These are phyloP conservation scores for Obelidium mucronatum DNA, from an alignment of 192 early-diverging fungal genomes.

Conservation along the genomic window DNA sequence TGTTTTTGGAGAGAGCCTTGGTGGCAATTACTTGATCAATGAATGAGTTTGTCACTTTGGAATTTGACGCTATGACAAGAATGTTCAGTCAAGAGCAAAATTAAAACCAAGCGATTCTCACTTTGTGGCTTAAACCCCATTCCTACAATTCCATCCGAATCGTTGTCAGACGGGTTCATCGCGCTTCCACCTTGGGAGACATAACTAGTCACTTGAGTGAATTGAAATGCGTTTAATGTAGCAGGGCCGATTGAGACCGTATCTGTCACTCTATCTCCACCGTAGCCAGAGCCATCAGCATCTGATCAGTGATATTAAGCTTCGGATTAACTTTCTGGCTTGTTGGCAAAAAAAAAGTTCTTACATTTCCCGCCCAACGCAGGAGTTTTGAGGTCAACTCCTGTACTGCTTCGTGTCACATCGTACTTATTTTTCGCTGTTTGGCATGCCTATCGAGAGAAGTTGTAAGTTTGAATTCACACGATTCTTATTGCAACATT, in stretches of 20 bases:
- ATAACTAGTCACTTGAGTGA: conserved; percentile 13
- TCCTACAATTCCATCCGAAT: conserved; percentile 19
- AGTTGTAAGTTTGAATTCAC: background rate
- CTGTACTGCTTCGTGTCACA: background rate
- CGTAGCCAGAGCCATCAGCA: conserved; percentile 13
- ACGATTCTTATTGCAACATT: no score
- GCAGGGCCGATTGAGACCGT: background rate
- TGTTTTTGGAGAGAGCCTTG: background rate
- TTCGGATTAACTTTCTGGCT: no score
- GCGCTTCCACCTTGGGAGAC: background rate
- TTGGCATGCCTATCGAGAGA: background rate
- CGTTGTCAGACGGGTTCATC: background rate
- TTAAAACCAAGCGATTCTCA: background rate
- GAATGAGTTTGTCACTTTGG: conserved; percentile 3
- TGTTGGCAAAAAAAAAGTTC: no score
- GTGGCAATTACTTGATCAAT: background rate
- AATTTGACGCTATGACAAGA: background rate
- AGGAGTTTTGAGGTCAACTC: conserved; percentile 1
- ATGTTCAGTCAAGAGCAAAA: background rate
- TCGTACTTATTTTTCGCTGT: conserved; percentile 12
- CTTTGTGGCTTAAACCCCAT: conserved; percentile 17
- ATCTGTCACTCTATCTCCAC: conserved; percentile 10
- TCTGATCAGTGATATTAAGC: no score
- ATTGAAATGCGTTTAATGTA: background rate
- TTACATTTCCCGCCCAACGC: conserved; percentile 14